These are phyloP conservation scores for Penicillium aurantiogriseum DNA, from an alignment of 2,329 filamentous ascomycete genomes.

Conservation along the genomic window DNA sequence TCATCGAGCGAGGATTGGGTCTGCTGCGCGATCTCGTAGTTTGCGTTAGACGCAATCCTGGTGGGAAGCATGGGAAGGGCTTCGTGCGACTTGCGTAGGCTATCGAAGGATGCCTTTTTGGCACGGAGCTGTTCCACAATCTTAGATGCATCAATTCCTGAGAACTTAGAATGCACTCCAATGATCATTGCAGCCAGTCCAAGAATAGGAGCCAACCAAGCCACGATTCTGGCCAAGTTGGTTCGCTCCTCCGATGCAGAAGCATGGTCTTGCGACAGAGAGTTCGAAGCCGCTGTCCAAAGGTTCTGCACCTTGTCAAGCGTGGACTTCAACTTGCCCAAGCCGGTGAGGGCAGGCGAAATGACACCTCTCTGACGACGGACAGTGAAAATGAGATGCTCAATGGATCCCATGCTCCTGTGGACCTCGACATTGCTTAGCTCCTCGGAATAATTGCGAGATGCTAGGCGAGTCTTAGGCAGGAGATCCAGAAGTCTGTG, in stretches of 20 bases:
- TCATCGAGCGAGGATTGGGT: conserved; percentile 28
- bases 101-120: conserved; percentile 53
- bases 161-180: conserved; percentile 65
- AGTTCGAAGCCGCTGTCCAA: conserved; percentile 29
- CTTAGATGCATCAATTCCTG: conserved; percentile 49
- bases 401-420: conserved; percentile 79
- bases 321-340: conserved; percentile 32
- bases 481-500: conserved; percentile 75
- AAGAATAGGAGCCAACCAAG: conserved; percentile 71
- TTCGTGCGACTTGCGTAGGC: conserved; percentile 44
- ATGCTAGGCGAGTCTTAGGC: conserved; percentile 63
- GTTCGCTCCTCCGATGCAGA: conserved; percentile 19
- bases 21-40: conserved; percentile 32
- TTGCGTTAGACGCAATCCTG: conserved; percentile 43
- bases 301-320: conserved; percentile 35
- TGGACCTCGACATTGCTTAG: conserved; percentile 76
- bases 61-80: conserved; percentile 52
- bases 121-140: conserved; percentile 49
- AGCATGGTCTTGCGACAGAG: conserved; percentile 24
- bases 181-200: conserved; percentile 62
- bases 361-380: conserved; percentile 42
- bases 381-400: conserved; percentile 68
- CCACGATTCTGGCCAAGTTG: conserved; percentile 31
- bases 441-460: conserved; percentile 77
- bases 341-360: conserved; percentile 31